Conservation (phyloP, 139 green algal genomes). For the Tetraselmis chui region DNA sequence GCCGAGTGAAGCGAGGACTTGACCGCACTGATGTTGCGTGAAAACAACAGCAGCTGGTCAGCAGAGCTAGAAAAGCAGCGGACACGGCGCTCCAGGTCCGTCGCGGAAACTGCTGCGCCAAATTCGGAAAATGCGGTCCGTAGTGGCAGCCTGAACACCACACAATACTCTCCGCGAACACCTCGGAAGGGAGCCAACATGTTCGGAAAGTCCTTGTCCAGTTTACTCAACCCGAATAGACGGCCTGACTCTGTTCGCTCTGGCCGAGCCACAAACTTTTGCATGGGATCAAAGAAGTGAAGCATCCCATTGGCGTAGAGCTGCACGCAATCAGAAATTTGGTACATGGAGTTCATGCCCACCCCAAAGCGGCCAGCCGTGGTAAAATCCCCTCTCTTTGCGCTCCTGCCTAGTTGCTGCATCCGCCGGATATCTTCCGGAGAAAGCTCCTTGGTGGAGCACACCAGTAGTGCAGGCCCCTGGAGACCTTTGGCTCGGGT, state of each 20-base stretch:
- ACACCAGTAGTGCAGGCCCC: not conserved
- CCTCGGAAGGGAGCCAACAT: not conserved
- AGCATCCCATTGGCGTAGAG: not conserved
- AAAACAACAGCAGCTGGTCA: not conserved
- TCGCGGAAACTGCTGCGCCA: not conserved
- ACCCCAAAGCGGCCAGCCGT: not conserved
- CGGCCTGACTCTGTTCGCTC: not conserved
- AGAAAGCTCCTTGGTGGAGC: not conserved
- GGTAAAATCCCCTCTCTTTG: not conserved
- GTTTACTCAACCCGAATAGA: not conserved
- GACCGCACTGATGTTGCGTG: not conserved
- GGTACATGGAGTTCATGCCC: not conserved
- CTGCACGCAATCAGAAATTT: not conserved
- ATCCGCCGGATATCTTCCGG: not conserved
- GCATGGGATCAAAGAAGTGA: not conserved
- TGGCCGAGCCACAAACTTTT: not conserved
- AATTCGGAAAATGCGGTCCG: not conserved
- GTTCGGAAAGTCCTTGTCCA: not conserved
- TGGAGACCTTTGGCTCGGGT: not conserved
- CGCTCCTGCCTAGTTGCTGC: not conserved
- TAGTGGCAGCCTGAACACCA: not conserved
- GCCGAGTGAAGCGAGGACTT: too few relatives aligned
- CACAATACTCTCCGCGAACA: not conserved
- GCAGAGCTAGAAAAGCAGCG: not conserved
- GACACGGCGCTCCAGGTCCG: not conserved